Conservation (phyloP, 1,284 basidiomycete species). For the Xerocomus cyaneibrunnescens region DNA sequence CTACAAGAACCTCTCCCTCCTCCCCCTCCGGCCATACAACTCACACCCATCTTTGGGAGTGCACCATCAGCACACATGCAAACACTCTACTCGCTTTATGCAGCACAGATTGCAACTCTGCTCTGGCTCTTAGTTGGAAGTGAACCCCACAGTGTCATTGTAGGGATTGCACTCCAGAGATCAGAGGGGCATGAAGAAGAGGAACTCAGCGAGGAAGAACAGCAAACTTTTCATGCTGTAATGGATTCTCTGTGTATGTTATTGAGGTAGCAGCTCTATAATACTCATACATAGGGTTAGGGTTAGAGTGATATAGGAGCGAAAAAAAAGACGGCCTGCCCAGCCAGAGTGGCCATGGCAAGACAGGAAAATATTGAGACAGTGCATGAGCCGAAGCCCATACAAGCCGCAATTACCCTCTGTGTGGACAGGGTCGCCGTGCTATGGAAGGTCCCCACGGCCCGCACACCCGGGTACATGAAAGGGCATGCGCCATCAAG, state of each 20-base stretch:
- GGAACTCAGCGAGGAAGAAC: slow-evolving; percentile 46
- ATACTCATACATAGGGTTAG: slow-evolving; percentile 42
- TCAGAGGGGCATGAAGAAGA: slow-evolving; percentile 35
- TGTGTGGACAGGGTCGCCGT: slow-evolving; percentile 48
- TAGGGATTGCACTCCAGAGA: slow-evolving; percentile 66
- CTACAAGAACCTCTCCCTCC: slow-evolving; percentile 49
- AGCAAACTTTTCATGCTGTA: slow-evolving; percentile 59
- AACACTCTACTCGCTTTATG: slow-evolving; percentile 79
- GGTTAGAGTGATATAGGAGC: slow-evolving; percentile 31
- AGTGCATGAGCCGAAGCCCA: slow-evolving; percentile 39
- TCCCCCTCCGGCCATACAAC: slow-evolving; percentile 69
- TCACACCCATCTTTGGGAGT: slow-evolving; percentile 77
- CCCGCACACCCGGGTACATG: slow-evolving; percentile 45
- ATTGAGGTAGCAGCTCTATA: background rate
- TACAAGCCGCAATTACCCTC: slow-evolving; percentile 34
- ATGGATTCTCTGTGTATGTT: slow-evolving; percentile 44
- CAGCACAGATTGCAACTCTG: slow-evolving; percentile 82
- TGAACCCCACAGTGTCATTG: slow-evolving; percentile 55
- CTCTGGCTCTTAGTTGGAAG: slow-evolving; percentile 61
- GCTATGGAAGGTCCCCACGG: slow-evolving; percentile 47
- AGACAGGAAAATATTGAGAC: slow-evolving; percentile 43
- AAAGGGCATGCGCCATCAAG: slow-evolving; percentile 38
- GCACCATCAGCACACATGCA: slow-evolving; percentile 61
- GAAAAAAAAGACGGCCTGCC: slow-evolving; percentile 39
- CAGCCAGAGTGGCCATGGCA: slow-evolving; percentile 42